Percentiles rank a stretch among this genome's conserved stretches.
Evolutionary conservation across 495 filamentous ascomycete species (phyloP).

Genomic region (Penicillium turbatum): DNA sequence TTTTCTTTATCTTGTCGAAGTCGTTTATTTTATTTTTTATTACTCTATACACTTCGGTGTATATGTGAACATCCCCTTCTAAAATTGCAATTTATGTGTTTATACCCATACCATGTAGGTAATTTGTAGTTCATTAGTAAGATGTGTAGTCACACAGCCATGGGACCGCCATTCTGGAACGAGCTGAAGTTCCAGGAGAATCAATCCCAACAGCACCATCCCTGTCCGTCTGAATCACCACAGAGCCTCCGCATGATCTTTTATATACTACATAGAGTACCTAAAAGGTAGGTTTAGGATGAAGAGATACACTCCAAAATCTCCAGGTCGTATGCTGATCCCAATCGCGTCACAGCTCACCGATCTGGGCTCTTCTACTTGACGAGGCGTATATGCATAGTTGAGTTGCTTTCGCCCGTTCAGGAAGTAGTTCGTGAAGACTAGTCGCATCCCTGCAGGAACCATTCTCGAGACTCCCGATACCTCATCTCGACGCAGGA

Average conservation of each 20-base stretch:
- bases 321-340: neutral
- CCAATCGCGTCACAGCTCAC: neutral
- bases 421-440: constrained; percentile 19
- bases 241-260: constrained; percentile 13
- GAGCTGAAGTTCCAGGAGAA: neutral
- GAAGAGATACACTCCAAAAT: too few relatives aligned
- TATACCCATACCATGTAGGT: neutral
- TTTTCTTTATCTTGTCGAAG: constrained; percentile 4
- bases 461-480: constrained; percentile 5
- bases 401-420: neutral
- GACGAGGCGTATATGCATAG: neutral
- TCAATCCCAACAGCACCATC: constrained; percentile 6
- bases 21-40: constrained; percentile 8
- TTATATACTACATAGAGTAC: neutral
- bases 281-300: too few relatives aligned
- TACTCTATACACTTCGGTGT: constrained; percentile 4
- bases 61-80: neutral
- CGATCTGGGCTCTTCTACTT: neutral
- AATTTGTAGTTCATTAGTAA: too few relatives aligned
- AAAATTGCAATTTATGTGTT: neutral
- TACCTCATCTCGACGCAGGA: constrained; percentile 12
- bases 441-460: constrained; percentile 23
- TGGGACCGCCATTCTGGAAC: neutral
- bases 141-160: neutral
- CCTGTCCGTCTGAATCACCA: constrained; percentile 22